Base-by-base conservation (phyloP, 768 basidiomycete species). In the Kwoniella sp. region DNA sequence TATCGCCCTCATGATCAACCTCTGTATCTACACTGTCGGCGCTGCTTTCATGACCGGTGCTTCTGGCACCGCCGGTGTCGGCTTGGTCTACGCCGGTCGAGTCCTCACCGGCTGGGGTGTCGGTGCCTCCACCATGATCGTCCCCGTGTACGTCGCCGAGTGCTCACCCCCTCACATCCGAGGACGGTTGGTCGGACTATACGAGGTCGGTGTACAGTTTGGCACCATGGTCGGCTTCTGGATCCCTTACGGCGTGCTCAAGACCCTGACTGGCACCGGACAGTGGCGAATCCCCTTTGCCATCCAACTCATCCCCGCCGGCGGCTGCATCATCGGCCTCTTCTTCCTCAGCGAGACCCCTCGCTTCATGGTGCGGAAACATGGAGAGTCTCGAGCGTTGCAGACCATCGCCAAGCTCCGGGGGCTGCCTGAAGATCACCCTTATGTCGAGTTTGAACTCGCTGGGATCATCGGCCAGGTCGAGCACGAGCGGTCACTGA, bases 141-240 rank as follows among this genome's bases (percentile, higher is more conserved):
- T 59, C 4, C 62, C 62, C 4, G 26, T 50, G 12, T 63, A 59
- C 41, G 49, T 47, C 17, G 53, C 48, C 27, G 62, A 63, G 36
- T 31, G 54, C 50, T 43, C 57, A 20, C 56, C 57, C 2, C 48
- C 53, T 12, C 32, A 54, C 15, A 26, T 55, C 25, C 33, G 61
- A 47, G 56, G 56, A 8, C 80, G 83, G 17, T 81, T 78, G 9
- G 75, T 89, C 22, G 84, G 85, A 2, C 75, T 88, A n/a, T 88
- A 88, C 63, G 86, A 88, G 65, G 76, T 87, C 10, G 54, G 47
- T 0, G 58, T 62, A 33, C 66, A 68, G 33, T 36, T 65, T 33
- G 56, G 59, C 4, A 53, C 62, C 4, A 32, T 56, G 54, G 53
- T 46, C 11, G 17, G 44, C 28, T 11, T 19, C 1, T 72, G 48